Evolutionary conservation across 2,329 filamentous ascomycete genomes (phyloP).

Genomic region (Alternaria viburni): DNA sequence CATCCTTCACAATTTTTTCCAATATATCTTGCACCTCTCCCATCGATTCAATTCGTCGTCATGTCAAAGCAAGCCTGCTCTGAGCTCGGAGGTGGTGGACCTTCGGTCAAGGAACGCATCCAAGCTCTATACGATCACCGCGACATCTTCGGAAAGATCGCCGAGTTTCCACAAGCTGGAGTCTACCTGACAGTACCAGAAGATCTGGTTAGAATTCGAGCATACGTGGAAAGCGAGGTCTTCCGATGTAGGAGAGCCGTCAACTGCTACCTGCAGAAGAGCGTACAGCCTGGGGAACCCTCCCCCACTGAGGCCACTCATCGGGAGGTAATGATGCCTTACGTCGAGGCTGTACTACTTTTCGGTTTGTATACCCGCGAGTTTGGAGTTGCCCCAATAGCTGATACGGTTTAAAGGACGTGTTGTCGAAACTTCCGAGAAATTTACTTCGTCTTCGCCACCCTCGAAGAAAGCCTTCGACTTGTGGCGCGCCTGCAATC

Average conservation of each 20-base stretch:
- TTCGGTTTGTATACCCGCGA: neutral
- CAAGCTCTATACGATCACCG: neutral
- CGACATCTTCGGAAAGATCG: neutral
- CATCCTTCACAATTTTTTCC: neutral
- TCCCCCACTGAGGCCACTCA: neutral
- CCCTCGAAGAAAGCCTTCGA: neutral
- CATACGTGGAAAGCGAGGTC: conserved; percentile 1
- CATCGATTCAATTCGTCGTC: neutral
- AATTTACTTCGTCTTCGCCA: neutral
- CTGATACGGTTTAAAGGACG: neutral
- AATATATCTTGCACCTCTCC: neutral
- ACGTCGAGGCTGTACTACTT: neutral
- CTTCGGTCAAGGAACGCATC: neutral
- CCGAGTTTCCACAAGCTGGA: neutral
- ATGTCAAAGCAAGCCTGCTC: neutral
- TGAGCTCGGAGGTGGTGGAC: neutral
- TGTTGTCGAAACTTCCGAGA: neutral
- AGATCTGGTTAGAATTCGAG: neutral
- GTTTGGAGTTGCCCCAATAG: neutral
- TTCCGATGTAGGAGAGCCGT: neutral
- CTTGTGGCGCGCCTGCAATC: neutral
- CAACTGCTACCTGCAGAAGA: neutral
- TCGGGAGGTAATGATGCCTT: neutral
- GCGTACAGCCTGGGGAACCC: neutral
- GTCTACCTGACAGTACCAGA: neutral